A percentile compares a stretch with the other conserved stretches of the same genome.
Evolutionary conservation across 2,329 filamentous ascomycete genomes (phyloP).

Genomic region (Exophiala sideris): DNA sequence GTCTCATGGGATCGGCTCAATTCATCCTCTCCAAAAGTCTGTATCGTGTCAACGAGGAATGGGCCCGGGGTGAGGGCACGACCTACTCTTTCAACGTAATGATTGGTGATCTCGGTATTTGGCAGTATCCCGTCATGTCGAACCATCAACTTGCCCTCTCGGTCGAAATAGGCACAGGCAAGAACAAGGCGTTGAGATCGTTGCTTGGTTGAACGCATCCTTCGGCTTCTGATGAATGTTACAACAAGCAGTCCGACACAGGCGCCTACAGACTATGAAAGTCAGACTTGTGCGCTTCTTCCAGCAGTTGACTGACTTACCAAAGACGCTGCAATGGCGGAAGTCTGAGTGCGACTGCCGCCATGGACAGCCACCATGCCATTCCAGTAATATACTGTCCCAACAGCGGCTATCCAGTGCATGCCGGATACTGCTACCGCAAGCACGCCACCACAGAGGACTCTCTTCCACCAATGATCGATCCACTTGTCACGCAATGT

Average conservation of each 20-base stretch:
- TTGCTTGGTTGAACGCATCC: conserved; percentile 53
- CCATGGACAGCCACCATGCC: conserved; percentile 36
- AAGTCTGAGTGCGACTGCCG: conserved; percentile 55
- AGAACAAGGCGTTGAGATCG: conserved; percentile 61
- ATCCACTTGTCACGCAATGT: conserved; percentile 73
- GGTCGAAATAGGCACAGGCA: conserved; percentile 44
- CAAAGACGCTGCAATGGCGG: conserved; percentile 70
- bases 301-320: conserved; percentile 43
- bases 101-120: conserved; percentile 69
- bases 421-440: conserved; percentile 76
- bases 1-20: conserved; percentile 74
- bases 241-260: conserved; percentile 58
- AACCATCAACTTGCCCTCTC: conserved; percentile 44
- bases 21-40: conserved; percentile 64
- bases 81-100: conserved; percentile 63
- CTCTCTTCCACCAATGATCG: conserved; percentile 72
- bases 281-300: background rate
- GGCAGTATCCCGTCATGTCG: conserved; percentile 44
- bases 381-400: conserved; percentile 64
- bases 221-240: conserved; percentile 53
- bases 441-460: conserved; percentile 63
- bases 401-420: conserved; percentile 77
- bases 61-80: background rate
- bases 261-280: conserved; percentile 56
- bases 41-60: conserved; percentile 5